Evolutionary conservation across 164 flowering plant genomes (phyloP), one percentile per base, ranked within the genome.

Genomic region (Echeveria elegans): DNA sequence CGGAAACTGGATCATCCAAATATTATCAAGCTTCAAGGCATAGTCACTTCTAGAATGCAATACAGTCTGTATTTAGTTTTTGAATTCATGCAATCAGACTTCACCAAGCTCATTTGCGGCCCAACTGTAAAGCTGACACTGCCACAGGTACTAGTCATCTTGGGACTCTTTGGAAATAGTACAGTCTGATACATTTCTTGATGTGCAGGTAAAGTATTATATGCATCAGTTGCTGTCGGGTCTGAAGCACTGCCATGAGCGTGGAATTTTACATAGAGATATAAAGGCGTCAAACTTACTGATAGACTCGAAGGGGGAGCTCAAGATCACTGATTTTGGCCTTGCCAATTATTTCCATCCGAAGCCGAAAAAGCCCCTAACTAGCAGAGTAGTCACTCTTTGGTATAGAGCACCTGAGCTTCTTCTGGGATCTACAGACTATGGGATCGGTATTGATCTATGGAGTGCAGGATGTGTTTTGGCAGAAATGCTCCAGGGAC

Each of bases 401-500:
- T 86, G 95, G 91, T 88, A 88, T 64, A 78, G 95, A 65, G 85
- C 95, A 41, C 95, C 95, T 16, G 96, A 89, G 72, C 81, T 87
- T 41, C 79, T 87, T 9, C 73, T 88, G 31, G 92, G 90, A 1
- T 69, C 90, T 26, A 81, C 83, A 1, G 85, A 85, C 67, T 88
- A 88, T 78, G 90, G 84, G n/a, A 81, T 82, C 37, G 87, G 87
- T 0, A 80, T 88, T 56, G 96, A 88, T 81, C 83, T 88, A 2
- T 88, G 92, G 92, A 86, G 90, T 75, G 81, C 83, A 4, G 90
- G 96, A 4, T 89, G 96, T 69, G 78, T 86, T 50, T 64, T 88
- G 64, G 94, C 83, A 12, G 90, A 88, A 72, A 80, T 88, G 89
- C 81, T 88, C 65, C 47, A 68, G 12, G 89, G 91, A 58, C 77